Conservation (phyloP, 352 stramenopile genomes). For the Phytophthora podocarpi region DNA sequence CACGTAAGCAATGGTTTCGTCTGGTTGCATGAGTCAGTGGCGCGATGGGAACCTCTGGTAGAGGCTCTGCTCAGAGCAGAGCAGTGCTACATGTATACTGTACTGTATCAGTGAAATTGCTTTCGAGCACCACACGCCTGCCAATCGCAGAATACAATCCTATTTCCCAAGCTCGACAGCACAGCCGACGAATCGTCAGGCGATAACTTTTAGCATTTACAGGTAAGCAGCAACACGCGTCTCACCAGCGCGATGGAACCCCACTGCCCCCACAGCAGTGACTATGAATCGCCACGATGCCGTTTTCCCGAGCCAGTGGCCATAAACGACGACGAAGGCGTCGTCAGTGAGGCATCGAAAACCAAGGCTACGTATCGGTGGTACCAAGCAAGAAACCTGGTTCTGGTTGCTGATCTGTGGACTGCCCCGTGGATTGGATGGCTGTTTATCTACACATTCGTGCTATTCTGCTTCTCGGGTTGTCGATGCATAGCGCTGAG, state of each 20-base stretch:
- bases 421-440: conserved; percentile 28
- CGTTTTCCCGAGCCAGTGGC: conserved; percentile 1
- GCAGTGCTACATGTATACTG: no score
- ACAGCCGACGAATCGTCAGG: no score
- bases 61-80: no score
- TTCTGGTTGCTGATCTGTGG: no score
- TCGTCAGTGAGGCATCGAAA: neutral
- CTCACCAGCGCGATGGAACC: neutral
- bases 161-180: no score
- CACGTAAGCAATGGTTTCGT: neutral
- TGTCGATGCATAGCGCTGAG: conserved; percentile 27
- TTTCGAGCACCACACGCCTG: neutral
- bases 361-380: conserved; percentile 1
- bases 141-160: conserved; percentile 1
- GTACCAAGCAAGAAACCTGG: no score
- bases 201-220: no score
- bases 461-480: conserved; percentile 29
- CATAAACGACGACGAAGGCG: neutral
- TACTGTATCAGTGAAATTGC: neutral
- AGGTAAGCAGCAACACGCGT: no score
- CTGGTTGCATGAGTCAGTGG: neutral
- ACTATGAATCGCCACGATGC: neutral
- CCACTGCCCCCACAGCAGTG: neutral
- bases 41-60: no score
- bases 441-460: conserved; percentile 32